These are phyloP conservation scores for Amaranthus palmeri DNA, from an alignment of 148 eudicot genomes.

Conservation along the genomic window DNA sequence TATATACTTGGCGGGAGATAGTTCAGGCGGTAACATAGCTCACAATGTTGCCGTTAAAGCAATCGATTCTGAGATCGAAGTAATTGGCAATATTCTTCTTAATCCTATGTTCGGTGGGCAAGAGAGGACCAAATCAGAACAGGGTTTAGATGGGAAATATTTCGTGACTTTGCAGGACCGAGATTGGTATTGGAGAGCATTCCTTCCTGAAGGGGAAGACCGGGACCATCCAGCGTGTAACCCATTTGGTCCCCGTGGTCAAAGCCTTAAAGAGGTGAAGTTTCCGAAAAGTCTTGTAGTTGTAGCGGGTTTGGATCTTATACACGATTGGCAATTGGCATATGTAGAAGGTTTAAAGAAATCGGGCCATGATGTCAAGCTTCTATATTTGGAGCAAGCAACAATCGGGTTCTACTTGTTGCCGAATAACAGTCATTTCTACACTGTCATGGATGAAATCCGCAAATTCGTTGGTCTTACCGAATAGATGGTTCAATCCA, in stretches of 20 bases:
- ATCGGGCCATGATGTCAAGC: conserved; percentile 38
- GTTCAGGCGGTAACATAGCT: conserved; percentile 50
- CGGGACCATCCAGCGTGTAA: conserved; percentile 53
- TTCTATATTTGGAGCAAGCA: conserved; percentile 46
- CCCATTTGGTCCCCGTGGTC: conserved; percentile 43
- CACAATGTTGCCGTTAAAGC: conserved; percentile 43
- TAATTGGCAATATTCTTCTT: conserved; percentile 44
- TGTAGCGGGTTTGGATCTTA: conserved; percentile 51
- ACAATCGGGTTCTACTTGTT: conserved; percentile 66
- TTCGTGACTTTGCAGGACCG: conserved; percentile 47
- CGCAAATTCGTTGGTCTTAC: conserved; percentile 20
- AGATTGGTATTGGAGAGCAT: conserved; percentile 59
- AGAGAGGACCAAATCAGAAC: conserved; percentile 44
- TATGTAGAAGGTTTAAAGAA: conserved; percentile 43
- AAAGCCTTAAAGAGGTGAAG: conserved; percentile 32
- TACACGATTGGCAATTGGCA: conserved; percentile 52
- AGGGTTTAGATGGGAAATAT: conserved; percentile 41
- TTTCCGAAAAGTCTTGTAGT: conserved; percentile 43
- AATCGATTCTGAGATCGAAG: conserved; percentile 32
- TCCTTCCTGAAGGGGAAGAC: conserved; percentile 45
- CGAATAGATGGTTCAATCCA: not conserved
- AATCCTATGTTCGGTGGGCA: conserved; percentile 54
- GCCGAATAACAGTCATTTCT: conserved; percentile 57
- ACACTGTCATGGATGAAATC: conserved; percentile 63
- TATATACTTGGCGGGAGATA: conserved; percentile 47